phyloP scores from a whole-genome alignment of 2,329 filamentous ascomycete species.

The Aspergillus flavus region DNA sequence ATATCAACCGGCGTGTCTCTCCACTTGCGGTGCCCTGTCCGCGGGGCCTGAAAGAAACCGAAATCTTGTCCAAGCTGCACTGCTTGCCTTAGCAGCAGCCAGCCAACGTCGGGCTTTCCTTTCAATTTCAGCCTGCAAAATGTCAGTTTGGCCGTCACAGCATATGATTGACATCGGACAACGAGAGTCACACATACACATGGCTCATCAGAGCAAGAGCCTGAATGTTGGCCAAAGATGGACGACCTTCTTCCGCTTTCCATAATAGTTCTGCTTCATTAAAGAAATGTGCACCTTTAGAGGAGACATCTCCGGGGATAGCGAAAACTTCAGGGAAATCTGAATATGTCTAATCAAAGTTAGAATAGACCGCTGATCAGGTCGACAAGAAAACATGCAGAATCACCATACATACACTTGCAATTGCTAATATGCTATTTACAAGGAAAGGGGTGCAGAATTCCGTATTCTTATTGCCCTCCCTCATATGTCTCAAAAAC shows the following conservation, averaged over 20 bases:
- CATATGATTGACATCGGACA: not conserved
- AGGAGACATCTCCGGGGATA: conserved; percentile 28
- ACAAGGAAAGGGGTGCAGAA: conserved; percentile 86
- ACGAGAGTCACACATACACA: conserved; percentile 27
- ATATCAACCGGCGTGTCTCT: conserved; percentile 19
- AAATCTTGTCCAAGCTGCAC: conserved; percentile 36
- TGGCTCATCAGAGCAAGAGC: conserved; percentile 38
- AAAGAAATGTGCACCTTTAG: conserved; percentile 38
- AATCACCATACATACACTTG: conserved; percentile 33
- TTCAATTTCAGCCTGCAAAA: conserved; percentile 29
- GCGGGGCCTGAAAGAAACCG: conserved; percentile 28
- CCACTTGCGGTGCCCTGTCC: conserved; percentile 11
- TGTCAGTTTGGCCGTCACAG: conserved; percentile 18
- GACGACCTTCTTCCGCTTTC: conserved; percentile 36
- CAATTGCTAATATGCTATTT: conserved; percentile 76
- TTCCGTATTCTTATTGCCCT: conserved; percentile 52
- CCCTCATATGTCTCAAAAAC: conserved; percentile 56
- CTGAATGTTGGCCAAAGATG: conserved; percentile 39
- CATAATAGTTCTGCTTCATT: conserved; percentile 40
- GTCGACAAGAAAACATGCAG: not conserved
- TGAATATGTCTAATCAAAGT: conserved; percentile 36
- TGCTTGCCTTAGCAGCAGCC: conserved; percentile 37
- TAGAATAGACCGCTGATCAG: conserved; percentile 1
- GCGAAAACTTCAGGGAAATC: conserved; percentile 37
- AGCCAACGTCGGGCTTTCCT: conserved; percentile 29